phyloP scores from a whole-genome alignment of 805 yeast genomes.

The Suhomyces tanzawaensis region DNA sequence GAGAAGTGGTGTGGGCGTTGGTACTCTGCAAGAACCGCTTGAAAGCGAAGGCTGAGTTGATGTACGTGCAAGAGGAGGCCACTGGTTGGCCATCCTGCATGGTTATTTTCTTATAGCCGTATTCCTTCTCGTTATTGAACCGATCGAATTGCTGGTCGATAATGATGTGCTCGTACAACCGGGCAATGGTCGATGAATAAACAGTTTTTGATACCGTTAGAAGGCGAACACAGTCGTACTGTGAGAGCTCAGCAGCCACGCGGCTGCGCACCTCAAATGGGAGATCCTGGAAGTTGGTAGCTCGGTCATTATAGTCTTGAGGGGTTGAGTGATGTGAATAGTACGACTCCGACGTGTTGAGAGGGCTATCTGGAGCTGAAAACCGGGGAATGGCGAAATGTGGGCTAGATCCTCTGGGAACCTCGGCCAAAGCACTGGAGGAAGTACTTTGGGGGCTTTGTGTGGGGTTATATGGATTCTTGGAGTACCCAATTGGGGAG shows the following conservation, averaged over 20 bases:
- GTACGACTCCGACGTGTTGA: background rate
- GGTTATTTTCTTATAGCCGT: slow-evolving; percentile 9
- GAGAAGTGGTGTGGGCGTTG: slow-evolving; percentile 4
- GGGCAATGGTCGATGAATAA: slow-evolving; percentile 27
- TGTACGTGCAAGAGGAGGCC: slow-evolving; percentile 23
- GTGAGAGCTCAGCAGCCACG: slow-evolving; percentile 35
- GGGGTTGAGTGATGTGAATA: background rate
- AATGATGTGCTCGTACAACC: slow-evolving; percentile 39
- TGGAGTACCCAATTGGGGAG: slow-evolving; percentile 23
- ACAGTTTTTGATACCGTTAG: slow-evolving; percentile 27
- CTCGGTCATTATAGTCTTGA: background rate
- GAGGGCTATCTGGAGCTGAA: too few relatives aligned
- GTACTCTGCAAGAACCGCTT: slow-evolving; percentile 29
- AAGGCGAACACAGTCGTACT: slow-evolving; percentile 36
- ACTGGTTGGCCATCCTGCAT: background rate
- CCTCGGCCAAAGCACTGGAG: background rate
- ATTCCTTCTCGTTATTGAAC: slow-evolving; percentile 27
- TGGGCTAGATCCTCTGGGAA: background rate
- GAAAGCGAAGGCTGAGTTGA: slow-evolving; percentile 40
- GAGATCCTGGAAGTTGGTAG: slow-evolving; percentile 9
- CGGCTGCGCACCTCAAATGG: slow-evolving; percentile 36
- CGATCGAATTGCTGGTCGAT: slow-evolving; percentile 38
- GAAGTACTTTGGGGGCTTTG: background rate
- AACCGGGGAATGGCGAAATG: too few relatives aligned
- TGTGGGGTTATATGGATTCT: slow-evolving; percentile 14